Percentiles rank a stretch among this genome's conserved stretches.
Evolutionary conservation across 2,329 filamentous ascomycete genomes (phyloP).

Genomic region (Blastomyces percursus): DNA sequence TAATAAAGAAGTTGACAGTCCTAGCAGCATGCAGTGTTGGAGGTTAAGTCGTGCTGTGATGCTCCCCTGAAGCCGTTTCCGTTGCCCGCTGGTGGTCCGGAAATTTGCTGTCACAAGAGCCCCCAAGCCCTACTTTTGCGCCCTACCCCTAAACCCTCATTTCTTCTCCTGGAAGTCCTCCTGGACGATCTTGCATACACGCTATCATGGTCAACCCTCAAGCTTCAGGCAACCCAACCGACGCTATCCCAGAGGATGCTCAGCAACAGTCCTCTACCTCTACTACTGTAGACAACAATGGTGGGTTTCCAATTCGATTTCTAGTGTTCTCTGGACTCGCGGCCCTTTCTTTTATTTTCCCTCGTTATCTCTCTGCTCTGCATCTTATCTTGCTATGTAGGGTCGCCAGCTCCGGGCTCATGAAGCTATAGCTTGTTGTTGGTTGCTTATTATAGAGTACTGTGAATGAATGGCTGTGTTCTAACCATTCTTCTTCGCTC

Average conservation of each 20-base stretch:
- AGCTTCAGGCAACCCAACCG: slow-evolving; percentile 21
- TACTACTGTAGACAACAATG: slow-evolving; percentile 22
- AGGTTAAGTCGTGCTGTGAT: neutral
- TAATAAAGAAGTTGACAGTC: neutral
- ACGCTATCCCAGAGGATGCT: slow-evolving; percentile 21
- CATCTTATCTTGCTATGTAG: neutral
- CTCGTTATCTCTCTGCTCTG: neutral
- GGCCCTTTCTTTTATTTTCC: neutral
- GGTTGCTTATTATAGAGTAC: neutral
- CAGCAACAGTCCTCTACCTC: slow-evolving; percentile 21
- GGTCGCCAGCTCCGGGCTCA: neutral
- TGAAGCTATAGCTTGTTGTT: neutral
- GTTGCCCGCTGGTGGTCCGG: neutral
- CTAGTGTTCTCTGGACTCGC: neutral
- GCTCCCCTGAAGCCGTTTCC: neutral
- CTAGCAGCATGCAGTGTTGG: neutral
- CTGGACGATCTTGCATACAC: slow-evolving; percentile 16
- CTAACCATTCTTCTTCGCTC: neutral
- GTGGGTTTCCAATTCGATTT: slow-evolving; percentile 18
- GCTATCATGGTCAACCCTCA: slow-evolving; percentile 25
- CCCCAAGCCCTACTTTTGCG: slow-evolving; percentile 34
- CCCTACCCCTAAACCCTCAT: slow-evolving; percentile 41
- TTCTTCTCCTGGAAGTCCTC: slow-evolving; percentile 35
- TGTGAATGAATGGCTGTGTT: neutral
- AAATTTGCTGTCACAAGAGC: slow-evolving; percentile 7